Conservation (phyloP, 2,329 filamentous ascomycete genomes). For the Verticillium isaacii region DNA sequence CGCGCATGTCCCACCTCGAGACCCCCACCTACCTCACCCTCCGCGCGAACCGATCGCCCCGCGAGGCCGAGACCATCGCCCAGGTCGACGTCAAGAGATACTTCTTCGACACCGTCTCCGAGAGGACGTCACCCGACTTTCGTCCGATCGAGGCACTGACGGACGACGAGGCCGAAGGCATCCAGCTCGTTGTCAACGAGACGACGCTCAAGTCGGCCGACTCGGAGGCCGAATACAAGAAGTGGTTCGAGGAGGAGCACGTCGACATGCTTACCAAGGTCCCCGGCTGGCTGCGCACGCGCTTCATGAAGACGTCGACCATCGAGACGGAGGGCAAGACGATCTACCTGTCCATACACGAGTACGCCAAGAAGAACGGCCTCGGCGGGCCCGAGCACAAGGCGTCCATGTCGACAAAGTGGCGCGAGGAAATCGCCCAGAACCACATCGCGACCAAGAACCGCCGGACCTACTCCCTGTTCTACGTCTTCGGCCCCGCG, state of each 20-base stretch:
- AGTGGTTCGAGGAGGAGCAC: slow-evolving; percentile 75
- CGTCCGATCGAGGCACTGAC: slow-evolving; percentile 54
- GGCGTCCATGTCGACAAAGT: slow-evolving; percentile 57
- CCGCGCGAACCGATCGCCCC: slow-evolving; percentile 49
- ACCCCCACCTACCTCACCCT: slow-evolving; percentile 65
- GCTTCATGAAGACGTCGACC: slow-evolving; percentile 63
- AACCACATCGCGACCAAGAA: slow-evolving; percentile 53
- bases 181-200: slow-evolving; percentile 58
- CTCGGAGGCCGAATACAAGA: slow-evolving; percentile 49
- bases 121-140: slow-evolving; percentile 52
- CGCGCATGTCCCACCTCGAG: slow-evolving; percentile 65
- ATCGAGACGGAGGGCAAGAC: slow-evolving; percentile 50
- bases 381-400: slow-evolving; percentile 60
- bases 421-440: slow-evolving; percentile 53
- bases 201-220: slow-evolving; percentile 47
- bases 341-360: slow-evolving; percentile 62
- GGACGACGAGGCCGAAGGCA: slow-evolving; percentile 53
- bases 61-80: slow-evolving; percentile 49
- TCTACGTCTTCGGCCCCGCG: slow-evolving; percentile 75
- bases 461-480: slow-evolving; percentile 62
- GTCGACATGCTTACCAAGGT: slow-evolving; percentile 66
- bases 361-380: slow-evolving; percentile 64
- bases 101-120: slow-evolving; percentile 64
- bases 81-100: slow-evolving; percentile 62
- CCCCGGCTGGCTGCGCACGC: slow-evolving; percentile 72